phyloP scores from a whole-genome alignment of 1,284 basidiomycete genomes.

The Phenoliferia sp. region DNA sequence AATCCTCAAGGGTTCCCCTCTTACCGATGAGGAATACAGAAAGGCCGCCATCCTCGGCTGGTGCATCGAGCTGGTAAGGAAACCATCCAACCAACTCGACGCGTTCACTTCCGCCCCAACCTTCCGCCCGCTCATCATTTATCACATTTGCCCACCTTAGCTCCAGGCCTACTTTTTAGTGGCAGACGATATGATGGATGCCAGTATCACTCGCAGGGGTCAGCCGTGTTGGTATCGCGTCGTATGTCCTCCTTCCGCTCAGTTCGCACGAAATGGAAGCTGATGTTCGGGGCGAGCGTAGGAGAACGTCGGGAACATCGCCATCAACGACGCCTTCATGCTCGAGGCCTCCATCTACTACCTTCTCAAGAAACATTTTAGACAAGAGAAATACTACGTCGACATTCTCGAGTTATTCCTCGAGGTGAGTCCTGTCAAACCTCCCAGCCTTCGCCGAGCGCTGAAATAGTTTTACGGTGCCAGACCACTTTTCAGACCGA shows the following conservation, averaged over 20 bases:
- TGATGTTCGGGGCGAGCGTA: constrained; percentile 19
- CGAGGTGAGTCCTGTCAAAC: constrained; percentile 53
- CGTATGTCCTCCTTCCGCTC: constrained; percentile 39
- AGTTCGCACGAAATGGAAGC: not conserved
- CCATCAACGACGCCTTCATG: constrained; percentile 97
- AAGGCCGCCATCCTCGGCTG: constrained; percentile 88
- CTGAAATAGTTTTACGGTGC: constrained; percentile 34
- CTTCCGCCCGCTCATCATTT: no score
- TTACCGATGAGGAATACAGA: constrained; percentile 78
- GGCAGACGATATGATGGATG: constrained; percentile 97
- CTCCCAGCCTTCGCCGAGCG: not conserved
- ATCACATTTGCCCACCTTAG: no score
- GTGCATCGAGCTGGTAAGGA: constrained; percentile 86
- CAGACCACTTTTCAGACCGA: constrained; percentile 89
- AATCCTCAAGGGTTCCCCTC: constrained; percentile 67
- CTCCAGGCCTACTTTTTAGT: constrained; percentile 98
- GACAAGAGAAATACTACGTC: constrained; percentile 73
- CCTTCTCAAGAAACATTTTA: constrained; percentile 84
- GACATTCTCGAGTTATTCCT: constrained; percentile 87
- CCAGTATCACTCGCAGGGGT: constrained; percentile 88
- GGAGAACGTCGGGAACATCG: constrained; percentile 71
- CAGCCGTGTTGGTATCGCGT: constrained; percentile 94
- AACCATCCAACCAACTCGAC: not conserved
- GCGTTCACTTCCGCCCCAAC: not conserved
- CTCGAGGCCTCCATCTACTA: constrained; percentile 91